Conservation (phyloP, 306 rosid genomes). For the Citrullus mucosospermus region DNA sequence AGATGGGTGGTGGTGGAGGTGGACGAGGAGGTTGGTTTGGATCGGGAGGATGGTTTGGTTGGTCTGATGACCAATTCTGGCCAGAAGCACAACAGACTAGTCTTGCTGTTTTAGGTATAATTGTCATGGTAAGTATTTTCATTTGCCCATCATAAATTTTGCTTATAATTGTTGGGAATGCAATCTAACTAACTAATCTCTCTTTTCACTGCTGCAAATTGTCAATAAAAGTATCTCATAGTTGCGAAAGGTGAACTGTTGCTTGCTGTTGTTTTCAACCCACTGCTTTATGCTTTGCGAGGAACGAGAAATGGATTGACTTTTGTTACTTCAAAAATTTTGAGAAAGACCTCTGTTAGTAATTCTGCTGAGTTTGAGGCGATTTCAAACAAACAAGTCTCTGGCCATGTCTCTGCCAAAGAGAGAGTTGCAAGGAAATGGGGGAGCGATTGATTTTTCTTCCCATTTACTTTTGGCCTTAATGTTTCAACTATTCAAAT, state of each 20-base stretch:
- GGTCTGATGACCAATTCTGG: slow-evolving; percentile 71
- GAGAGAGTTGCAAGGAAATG: slow-evolving; percentile 69
- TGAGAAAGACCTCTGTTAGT: slow-evolving; percentile 24
- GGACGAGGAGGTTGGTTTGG: slow-evolving; percentile 99
- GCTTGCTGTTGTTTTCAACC: slow-evolving; percentile 71
- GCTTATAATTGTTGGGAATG: background rate
- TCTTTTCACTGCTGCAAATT: background rate
- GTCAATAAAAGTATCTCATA: slow-evolving; percentile 53
- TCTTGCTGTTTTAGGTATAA: slow-evolving; percentile 59
- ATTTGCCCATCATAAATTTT: background rate
- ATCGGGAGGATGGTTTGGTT: slow-evolving; percentile 71
- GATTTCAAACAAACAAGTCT: slow-evolving; percentile 28
- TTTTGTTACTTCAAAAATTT: slow-evolving; percentile 38
- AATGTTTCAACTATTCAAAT: background rate
- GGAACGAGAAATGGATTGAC: slow-evolving; percentile 65
- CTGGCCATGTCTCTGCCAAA: slow-evolving; percentile 51
- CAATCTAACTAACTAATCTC: background rate
- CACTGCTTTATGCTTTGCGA: slow-evolving; percentile 63
- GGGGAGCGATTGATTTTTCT: slow-evolving; percentile 39
- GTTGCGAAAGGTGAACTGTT: slow-evolving; percentile 69
- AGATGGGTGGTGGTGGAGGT: slow-evolving; percentile 45
- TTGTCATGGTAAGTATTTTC: slow-evolving; percentile 47
- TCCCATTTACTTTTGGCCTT: slow-evolving; percentile 16
- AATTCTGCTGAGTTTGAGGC: slow-evolving; percentile 21
- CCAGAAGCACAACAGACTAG: slow-evolving; percentile 65